phyloP scores from a whole-genome alignment of 768 basidiomycete species.

The Sporobolomyces phaffii region DNA sequence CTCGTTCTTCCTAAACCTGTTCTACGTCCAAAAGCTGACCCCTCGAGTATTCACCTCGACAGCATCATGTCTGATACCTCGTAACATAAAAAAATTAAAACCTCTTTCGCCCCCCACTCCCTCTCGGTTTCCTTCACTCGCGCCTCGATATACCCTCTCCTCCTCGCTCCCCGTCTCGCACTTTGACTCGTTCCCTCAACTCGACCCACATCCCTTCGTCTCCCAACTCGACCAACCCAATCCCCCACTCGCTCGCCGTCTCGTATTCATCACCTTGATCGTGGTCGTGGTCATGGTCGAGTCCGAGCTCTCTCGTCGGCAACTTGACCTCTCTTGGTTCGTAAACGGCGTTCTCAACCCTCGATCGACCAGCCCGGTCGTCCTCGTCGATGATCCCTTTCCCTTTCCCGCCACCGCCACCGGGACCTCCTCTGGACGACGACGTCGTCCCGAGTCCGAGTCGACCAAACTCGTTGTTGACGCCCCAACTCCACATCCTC shows the following conservation, averaged over 20 bases:
- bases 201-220: conserved; percentile 31
- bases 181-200: not conserved
- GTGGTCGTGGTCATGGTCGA: too few species aligned
- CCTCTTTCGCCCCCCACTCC: not conserved
- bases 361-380: not conserved
- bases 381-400: not conserved
- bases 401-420: too few species aligned
- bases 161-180: not conserved
- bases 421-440: not conserved
- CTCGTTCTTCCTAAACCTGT: not conserved
- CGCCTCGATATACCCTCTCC: not conserved
- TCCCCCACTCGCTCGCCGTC: conserved; percentile 1
- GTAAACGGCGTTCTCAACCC: too few species aligned
- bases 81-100: too few species aligned
- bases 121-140: not conserved
- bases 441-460: conserved; percentile 8
- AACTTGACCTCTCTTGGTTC: not conserved
- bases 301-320: not conserved
- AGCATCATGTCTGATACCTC: conserved; percentile 18
- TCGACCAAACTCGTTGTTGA: conserved; percentile 21
- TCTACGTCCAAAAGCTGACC: not conserved
- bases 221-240: conserved; percentile 27
- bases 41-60: not conserved
- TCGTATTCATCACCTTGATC: too few species aligned
- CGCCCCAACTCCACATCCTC: conserved; percentile 28